Evolutionary conservation across 768 basidiomycete species (phyloP), one percentile per base, ranked within the genome.

Genomic region (Suillus paluster): DNA sequence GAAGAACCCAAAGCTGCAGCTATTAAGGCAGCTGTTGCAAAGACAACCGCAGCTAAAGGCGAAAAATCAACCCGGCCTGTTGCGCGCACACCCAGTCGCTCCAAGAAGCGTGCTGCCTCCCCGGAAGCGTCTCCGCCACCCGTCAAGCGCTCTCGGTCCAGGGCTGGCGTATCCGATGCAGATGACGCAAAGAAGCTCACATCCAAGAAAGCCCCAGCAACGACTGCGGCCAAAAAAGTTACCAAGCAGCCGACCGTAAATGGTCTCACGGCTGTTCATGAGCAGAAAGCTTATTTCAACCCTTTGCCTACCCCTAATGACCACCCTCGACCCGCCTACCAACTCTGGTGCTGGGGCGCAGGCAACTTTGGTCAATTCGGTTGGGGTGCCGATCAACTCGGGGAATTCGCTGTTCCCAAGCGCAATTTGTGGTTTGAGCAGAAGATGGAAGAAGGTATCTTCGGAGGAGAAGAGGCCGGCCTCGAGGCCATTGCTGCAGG

Each of bases 351-450:
- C 9, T 98, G 92, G 86, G 97, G 97, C 8, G 88, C 90, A 12
- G 95, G 95, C 30, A 95, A 97, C 75, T 94, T 95, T 78, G 96
- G 95, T 34, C 96, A 99, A 75, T 91, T 97, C 69, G 97, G 96
- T 36, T 85, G 97, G 80, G 97, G 97, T 41, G 86, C 87, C 5
- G 86, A 88, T 65, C 71, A 78, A 54, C 78, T 94, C 36, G 86
- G 81, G 61, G 94, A 97, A 74, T 82, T 90, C 60, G 77, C 82
- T 58, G 89, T 88, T 65, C 95, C 95, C 10, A 89, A 84, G 69
- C 84, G 88, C 60, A 95, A 93, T 72, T 64, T 75, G 0, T 93
- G 90, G 89, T 83, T 92, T 25, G 89, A 94, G 67, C 79, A 87
- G 69, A 85, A 89, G 74, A 92, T 94, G 15, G 78, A 84, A 61